Percentiles rank a stretch among this genome's conserved stretches.
phyloP scores from a whole-genome alignment of 108 stramenopile genomes.

The Conticribra guillardii region DNA sequence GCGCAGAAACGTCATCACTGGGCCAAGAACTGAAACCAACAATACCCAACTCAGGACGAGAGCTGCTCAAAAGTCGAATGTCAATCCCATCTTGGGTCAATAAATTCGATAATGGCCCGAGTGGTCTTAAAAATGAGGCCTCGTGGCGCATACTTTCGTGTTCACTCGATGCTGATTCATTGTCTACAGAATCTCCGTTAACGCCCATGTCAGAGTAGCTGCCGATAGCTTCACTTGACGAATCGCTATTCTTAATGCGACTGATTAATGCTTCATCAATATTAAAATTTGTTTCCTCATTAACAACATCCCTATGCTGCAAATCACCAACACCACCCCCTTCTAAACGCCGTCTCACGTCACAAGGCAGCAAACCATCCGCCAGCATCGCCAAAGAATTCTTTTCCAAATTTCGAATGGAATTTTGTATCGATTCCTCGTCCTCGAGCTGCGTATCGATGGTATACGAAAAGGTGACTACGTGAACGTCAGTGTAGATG shows the following conservation, averaged over 20 bases:
- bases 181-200: too few species aligned
- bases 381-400: constrained; percentile 5
- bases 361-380: constrained; percentile 7
- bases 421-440: neutral
- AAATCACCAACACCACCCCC: neutral
- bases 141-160: too few species aligned
- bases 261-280: neutral
- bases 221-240: too few species aligned
- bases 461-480: constrained; percentile 12
- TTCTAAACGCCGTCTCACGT: neutral
- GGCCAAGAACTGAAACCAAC: constrained; percentile 30
- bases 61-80: neutral
- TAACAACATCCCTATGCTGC: neutral
- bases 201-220: too few species aligned
- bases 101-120: neutral
- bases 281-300: neutral
- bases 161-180: too few species aligned
- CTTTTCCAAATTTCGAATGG: constrained; percentile 5
- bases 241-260: too few species aligned
- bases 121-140: neutral
- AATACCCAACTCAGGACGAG: constrained; percentile 4
- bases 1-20: constrained; percentile 4
- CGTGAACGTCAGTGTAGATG: constrained; percentile 12
- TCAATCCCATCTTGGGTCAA: neutral
- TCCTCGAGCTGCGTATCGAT: constrained; percentile 2